A percentile compares a stretch with the other conserved stretches of the same genome.
Evolutionary conservation across 805 yeast genomes (phyloP).

Genomic region (Saccharomycopsis capsularis): DNA sequence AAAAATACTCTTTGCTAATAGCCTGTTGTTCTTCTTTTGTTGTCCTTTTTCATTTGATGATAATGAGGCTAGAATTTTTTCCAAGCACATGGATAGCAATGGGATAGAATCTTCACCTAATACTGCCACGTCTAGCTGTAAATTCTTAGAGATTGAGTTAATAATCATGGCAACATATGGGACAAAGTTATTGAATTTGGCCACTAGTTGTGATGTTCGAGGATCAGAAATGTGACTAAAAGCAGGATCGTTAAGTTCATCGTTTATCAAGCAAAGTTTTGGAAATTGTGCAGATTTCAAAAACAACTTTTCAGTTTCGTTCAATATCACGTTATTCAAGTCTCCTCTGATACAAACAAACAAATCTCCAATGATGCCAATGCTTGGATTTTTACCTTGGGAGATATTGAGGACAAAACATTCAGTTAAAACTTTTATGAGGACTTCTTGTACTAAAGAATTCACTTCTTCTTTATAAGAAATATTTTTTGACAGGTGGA

Average conservation of each 20-base stretch:
- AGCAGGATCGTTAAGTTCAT: not conserved
- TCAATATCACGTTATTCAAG: constrained; percentile 30
- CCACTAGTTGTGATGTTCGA: not conserved
- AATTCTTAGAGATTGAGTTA: constrained; percentile 7
- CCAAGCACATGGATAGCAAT: constrained; percentile 35
- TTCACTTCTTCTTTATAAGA: not conserved
- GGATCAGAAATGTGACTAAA: not conserved
- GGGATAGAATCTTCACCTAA: constrained; percentile 33
- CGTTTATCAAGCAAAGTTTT: constrained; percentile 8
- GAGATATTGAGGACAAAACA: constrained; percentile 16
- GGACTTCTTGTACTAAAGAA: constrained; percentile 1
- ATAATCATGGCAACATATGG: constrained; percentile 19
- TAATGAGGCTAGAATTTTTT: constrained; percentile 28
- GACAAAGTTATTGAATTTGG: constrained; percentile 17
- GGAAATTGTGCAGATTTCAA: constrained; percentile 38
- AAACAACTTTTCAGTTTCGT: constrained; percentile 36
- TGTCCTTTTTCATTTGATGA: too few relatives aligned
- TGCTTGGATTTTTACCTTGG: not conserved
- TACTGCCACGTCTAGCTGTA: not conserved
- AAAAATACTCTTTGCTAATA: constrained; percentile 33
- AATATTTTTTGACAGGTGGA: not conserved
- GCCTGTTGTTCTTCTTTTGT: constrained; percentile 19
- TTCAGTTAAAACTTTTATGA: constrained; percentile 16
- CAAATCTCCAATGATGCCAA: constrained; percentile 31
- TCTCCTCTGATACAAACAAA: constrained; percentile 33